These are phyloP conservation scores for Calvatia gigantea DNA, from an alignment of 768 basidiomycete genomes.

Conservation along the genomic window DNA sequence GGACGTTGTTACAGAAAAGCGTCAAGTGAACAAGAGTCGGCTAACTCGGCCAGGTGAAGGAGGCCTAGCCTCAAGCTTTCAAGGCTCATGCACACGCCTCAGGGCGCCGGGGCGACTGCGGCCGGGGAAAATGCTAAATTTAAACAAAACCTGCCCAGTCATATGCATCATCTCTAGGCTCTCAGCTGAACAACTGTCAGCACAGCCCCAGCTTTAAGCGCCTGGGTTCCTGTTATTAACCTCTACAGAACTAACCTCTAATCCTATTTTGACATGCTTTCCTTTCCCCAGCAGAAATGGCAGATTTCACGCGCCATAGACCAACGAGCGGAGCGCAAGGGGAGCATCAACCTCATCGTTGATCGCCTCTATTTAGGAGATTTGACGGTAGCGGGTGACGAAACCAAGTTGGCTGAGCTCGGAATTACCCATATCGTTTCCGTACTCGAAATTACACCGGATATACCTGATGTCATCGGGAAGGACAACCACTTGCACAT, in stretches of 20 bases:
- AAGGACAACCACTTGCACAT: slow-evolving; percentile 48
- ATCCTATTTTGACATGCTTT: slow-evolving; percentile 32
- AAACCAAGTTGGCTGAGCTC: slow-evolving; percentile 43
- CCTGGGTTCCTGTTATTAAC: neutral
- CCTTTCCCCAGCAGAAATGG: slow-evolving; percentile 31
- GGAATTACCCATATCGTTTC: slow-evolving; percentile 76
- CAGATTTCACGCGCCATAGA: slow-evolving; percentile 17
- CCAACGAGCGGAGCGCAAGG: slow-evolving; percentile 11
- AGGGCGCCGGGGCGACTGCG: no score
- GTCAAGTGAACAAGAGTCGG: no score
- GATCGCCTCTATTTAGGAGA: slow-evolving; percentile 63
- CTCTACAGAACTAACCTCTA: neutral
- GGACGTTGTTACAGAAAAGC: no score
- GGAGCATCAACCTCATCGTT: slow-evolving; percentile 35
- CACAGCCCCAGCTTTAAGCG: neutral
- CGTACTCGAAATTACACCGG: slow-evolving; percentile 49
- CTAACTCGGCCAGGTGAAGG: no score
- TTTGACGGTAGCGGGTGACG: slow-evolving; percentile 49
- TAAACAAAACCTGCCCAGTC: no score
- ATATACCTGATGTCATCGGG: slow-evolving; percentile 41
- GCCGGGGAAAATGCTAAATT: no score
- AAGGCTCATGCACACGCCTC: no score
- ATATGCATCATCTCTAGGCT: no score
- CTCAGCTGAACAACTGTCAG: no score
- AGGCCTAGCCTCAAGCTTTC: no score